Base-by-base conservation (phyloP, 2,329 filamentous ascomycete genomes). In the Colletotrichum acutatum region DNA sequence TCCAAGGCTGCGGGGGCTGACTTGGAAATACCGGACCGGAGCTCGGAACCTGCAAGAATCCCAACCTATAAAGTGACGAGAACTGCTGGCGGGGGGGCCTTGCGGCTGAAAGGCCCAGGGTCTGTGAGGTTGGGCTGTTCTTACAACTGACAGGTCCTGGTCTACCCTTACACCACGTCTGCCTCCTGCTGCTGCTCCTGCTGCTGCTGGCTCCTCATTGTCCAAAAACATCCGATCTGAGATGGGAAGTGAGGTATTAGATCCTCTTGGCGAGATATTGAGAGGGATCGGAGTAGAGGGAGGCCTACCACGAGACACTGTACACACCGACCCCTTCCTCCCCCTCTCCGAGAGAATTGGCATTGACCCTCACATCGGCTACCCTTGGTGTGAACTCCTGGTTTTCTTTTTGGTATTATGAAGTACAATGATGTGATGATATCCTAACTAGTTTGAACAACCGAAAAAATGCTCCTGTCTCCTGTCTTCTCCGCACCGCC, bases 321-420 rank as follows among this genome's bases (percentile, higher is more conserved):
- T 42, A 19, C 6, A 42, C 37, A 42, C 37, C 37, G 16, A 42
- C 37, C 37, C 37, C 37, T 19, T 42, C 37, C 37, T 34, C 32
- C 37, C 37, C 37, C 16, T 19, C 37, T 42, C 37, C 37, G 5
- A 42, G 37, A 46, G 42, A 14, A 30, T 28, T 46, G 16, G 4
- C 9, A 28, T 32, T 59, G 54, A 32, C n/a, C n/a, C 32, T 65
- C 60, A 42, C 37, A 42, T 42, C 37, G 37, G 37, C 12, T 34
- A 34, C 32, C 32, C 9, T 34, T 34, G 32, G 32, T 34, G 32
- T 42, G 37, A 42, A 42, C 37, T 42, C 16, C 37, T 19, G 16
- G 64, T 59, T 46, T 30, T 12, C 12, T 54, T 34, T 63, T 54
- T 70, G 54, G 46, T 65, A 57, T 70, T 57, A 22, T 54, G 58